These are phyloP conservation scores for Leccinum boreale DNA, from an alignment of 768 basidiomycete genomes.

Conservation along the genomic window DNA sequence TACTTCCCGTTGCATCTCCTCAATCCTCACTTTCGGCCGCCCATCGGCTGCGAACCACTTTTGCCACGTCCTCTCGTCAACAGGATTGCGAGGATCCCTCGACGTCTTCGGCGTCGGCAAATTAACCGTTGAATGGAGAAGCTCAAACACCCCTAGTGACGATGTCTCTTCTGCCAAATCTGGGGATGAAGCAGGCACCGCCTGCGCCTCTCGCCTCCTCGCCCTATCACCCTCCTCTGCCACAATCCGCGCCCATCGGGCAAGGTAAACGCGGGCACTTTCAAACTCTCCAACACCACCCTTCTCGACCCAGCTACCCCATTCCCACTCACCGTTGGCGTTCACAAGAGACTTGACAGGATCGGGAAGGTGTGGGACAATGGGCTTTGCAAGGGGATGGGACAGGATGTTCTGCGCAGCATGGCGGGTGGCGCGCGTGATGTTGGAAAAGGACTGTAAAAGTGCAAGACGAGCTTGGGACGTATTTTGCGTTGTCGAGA, in stretches of 20 bases:
- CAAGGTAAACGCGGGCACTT: constrained; percentile 92
- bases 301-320: constrained; percentile 92
- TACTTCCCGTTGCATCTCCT: constrained; percentile 73
- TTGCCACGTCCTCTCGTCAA: constrained; percentile 70
- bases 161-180: constrained; percentile 60
- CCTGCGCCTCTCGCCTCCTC: constrained; percentile 74
- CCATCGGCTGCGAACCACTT: constrained; percentile 79
- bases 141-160: constrained; percentile 83
- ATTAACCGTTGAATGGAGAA: constrained; percentile 74
- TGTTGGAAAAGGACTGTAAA: constrained; percentile 90
- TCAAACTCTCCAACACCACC: constrained; percentile 95
- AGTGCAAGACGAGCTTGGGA: constrained; percentile 79
- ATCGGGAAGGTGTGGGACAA: constrained; percentile 93
- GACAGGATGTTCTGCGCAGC: constrained; percentile 94
- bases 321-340: constrained; percentile 87
- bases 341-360: constrained; percentile 88
- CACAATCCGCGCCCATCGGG: constrained; percentile 94
- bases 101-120: constrained; percentile 81
- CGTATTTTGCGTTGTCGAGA: constrained; percentile 47
- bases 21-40: constrained; percentile 55
- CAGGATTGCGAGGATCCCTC: constrained; percentile 72
- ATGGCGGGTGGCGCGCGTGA: constrained; percentile 89
- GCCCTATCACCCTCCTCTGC: constrained; percentile 97
- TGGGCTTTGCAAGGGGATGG: constrained; percentile 93
- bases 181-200: constrained; percentile 50